Evolutionary conservation across 2,329 filamentous ascomycete genomes (phyloP).

Genomic region (Elsinoe arachidis): DNA sequence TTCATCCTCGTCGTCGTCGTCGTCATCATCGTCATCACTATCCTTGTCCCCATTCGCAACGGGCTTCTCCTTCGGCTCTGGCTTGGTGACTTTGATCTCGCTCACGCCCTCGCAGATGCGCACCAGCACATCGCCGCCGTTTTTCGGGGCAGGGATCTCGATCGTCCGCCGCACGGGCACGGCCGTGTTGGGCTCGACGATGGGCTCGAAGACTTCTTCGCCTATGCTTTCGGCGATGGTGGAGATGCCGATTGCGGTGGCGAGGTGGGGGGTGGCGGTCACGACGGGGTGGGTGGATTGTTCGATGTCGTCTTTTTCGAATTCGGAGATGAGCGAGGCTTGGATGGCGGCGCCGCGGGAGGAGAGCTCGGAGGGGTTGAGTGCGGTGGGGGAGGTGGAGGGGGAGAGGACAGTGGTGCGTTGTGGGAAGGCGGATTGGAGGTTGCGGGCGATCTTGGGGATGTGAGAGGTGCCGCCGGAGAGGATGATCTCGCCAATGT

Average conservation of each 20-base stretch:
- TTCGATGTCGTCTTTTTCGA: constrained; percentile 86
- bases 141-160: constrained; percentile 65
- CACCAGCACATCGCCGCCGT: constrained; percentile 79
- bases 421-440: constrained; percentile 71
- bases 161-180: constrained; percentile 80
- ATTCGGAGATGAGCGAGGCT: constrained; percentile 87
- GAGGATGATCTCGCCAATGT: constrained; percentile 90
- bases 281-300: constrained; percentile 94
- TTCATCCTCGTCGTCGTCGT: constrained; percentile 54
- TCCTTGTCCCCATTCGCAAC: constrained; percentile 50
- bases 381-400: constrained; percentile 63
- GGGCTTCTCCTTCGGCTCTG: constrained; percentile 65
- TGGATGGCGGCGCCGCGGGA: constrained; percentile 90
- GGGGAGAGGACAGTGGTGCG: constrained; percentile 73
- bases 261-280: constrained; percentile 84
- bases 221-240: constrained; percentile 50
- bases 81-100: constrained; percentile 88
- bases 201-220: constrained; percentile 65
- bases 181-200: constrained; percentile 79
- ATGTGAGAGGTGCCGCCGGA: constrained; percentile 89
- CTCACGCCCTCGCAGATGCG: constrained; percentile 80
- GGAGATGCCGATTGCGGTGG: constrained; percentile 80
- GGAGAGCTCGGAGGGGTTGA: constrained; percentile 89
- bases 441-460: constrained; percentile 78
- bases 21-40: constrained; percentile 52